Evolutionary conservation across 192 early-diverging fungal species (phyloP).

Genomic region (Coemansia sp.): DNA sequence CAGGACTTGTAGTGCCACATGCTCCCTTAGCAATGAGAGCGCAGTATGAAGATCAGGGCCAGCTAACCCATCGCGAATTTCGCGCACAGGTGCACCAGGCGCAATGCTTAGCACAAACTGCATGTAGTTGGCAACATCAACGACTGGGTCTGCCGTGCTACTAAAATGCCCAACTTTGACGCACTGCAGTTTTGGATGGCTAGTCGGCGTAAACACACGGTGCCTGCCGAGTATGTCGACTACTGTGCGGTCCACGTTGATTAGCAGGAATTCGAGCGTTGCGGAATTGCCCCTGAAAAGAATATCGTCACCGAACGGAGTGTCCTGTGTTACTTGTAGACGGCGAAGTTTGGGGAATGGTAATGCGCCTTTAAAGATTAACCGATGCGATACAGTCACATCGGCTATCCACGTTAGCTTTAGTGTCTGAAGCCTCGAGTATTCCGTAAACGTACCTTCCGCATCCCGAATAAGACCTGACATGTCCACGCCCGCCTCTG

Average conservation of each 20-base stretch:
- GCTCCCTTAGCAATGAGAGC: neutral
- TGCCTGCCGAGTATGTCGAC: conserved; percentile 6
- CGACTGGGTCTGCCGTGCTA: neutral
- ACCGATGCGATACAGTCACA: neutral
- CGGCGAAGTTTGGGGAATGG: conserved; percentile 12
- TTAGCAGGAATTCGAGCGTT: neutral
- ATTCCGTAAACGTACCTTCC: conserved; percentile 1
- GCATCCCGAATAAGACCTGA: conserved; percentile 11
- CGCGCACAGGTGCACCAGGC: neutral
- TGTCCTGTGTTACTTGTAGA: neutral
- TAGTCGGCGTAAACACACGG: conserved; percentile 3
- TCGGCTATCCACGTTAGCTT: neutral
- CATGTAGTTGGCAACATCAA: neutral
- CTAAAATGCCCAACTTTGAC: neutral
- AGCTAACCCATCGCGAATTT: neutral
- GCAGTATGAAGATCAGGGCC: neutral
- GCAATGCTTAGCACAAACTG: neutral
- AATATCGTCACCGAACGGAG: conserved; percentile 12
- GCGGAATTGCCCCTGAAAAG: conserved; percentile 11
- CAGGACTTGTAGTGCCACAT: neutral
- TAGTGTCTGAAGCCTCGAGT: conserved; percentile 2
- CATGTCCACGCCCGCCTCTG: neutral
- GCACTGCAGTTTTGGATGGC: neutral
- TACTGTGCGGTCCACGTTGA: conserved; percentile 5
- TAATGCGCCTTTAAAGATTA: neutral